A percentile compares a stretch with the other conserved stretches of the same genome.
Conservation (phyloP, 1,139 yeast genomes). For the Candida anutae region DNA sequence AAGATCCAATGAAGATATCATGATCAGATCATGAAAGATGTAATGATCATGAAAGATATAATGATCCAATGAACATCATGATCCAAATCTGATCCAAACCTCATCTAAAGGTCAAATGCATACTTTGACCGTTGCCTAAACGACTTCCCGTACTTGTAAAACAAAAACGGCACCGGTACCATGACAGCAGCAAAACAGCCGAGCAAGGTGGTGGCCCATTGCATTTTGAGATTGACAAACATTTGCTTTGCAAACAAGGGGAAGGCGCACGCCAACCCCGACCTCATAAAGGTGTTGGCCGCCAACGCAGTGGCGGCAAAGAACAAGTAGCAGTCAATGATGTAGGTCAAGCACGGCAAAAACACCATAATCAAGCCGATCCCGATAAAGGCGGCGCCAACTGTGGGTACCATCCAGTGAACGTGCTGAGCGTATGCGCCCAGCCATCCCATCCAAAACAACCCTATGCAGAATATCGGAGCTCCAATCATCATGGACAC, state of each 20-base stretch:
- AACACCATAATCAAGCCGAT: conserved; percentile 69
- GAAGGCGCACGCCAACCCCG: conserved; percentile 47
- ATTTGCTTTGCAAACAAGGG: conserved; percentile 51
- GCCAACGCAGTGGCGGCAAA: conserved; percentile 91
- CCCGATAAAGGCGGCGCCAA: conserved; percentile 67
- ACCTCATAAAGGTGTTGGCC: conserved; percentile 72
- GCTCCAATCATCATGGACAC: conserved; percentile 69
- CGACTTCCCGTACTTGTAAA: conserved; percentile 54
- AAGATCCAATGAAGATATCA: no score
- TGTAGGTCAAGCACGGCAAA: conserved; percentile 69
- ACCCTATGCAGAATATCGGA: conserved; percentile 62
- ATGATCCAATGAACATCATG: no score
- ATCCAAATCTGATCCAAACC: no score
- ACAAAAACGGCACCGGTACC: conserved; percentile 71
- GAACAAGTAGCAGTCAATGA: conserved; percentile 69
- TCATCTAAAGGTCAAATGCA: conserved; percentile 38
- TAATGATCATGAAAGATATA: no score
- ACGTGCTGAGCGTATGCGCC: conserved; percentile 61
- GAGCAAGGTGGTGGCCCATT: conserved; percentile 78
- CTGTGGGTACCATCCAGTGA: conserved; percentile 83
- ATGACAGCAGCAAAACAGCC: conserved; percentile 59
- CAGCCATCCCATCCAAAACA: conserved; percentile 82
- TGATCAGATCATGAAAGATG: no score
- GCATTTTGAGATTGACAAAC: conserved; percentile 67
- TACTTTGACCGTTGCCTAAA: conserved; percentile 59